A percentile compares a stretch with the other conserved stretches of the same genome.
These are phyloP conservation scores for Vigna mungo DNA, from an alignment of 306 rosid genomes.

Conservation along the genomic window DNA sequence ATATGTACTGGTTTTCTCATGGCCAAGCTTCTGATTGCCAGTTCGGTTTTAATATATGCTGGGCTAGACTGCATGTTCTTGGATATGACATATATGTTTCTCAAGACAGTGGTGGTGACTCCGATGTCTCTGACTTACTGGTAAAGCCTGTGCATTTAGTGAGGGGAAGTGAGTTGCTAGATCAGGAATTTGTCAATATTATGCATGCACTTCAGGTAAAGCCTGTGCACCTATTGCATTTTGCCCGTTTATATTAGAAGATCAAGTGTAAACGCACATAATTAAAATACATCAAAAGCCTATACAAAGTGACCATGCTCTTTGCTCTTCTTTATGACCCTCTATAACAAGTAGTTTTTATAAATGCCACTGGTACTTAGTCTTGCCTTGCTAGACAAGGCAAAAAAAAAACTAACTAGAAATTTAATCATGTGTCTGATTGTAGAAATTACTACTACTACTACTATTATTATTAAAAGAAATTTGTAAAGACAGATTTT, in stretches of 20 bases:
- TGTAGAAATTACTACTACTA: not conserved
- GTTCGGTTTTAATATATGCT: constrained; percentile 80
- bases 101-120: constrained; percentile 47
- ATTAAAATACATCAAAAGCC: constrained; percentile 5
- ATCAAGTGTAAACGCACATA: constrained; percentile 21
- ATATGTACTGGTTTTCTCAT: constrained; percentile 87
- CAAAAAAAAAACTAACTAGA: constrained; percentile 5
- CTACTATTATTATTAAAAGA: not conserved
- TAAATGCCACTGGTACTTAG: constrained; percentile 6
- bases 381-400: constrained; percentile 7
- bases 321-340: constrained; percentile 20
- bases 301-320: constrained; percentile 10
- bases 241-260: not conserved
- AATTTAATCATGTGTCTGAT: not conserved
- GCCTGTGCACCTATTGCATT: not conserved
- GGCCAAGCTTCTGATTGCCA: constrained; percentile 55
- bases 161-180: constrained; percentile 63
- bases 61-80: constrained; percentile 79
- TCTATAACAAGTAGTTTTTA: not conserved
- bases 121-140: constrained; percentile 60
- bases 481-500: not conserved
- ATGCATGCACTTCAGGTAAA: constrained; percentile 94
- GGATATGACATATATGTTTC: constrained; percentile 68
- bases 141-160: constrained; percentile 61
- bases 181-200: constrained; percentile 67